Evolutionary conservation across 345 rosid species (phyloP).

Genomic region (Pugionium dolabratum): DNA sequence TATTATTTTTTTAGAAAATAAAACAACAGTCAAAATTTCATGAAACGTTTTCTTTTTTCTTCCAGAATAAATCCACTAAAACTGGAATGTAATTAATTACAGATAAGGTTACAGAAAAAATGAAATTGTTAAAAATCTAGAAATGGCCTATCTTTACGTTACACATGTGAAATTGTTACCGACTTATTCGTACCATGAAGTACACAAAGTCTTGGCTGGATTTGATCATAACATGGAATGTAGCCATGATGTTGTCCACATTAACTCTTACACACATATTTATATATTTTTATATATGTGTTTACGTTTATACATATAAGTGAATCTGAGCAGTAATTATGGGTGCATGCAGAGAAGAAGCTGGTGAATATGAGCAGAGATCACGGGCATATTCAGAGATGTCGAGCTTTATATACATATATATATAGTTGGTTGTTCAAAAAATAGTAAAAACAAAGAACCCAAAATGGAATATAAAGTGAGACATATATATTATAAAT

Average conservation of each 20-base stretch:
- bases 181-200: no score
- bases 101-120: neutral
- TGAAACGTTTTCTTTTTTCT: neutral
- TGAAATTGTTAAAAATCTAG: neutral
- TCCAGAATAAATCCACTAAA: neutral
- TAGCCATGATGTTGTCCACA: no score
- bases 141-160: no score
- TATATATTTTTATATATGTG: no score
- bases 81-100: neutral
- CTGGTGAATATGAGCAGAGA: slow-evolving; percentile 15
- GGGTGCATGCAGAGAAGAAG: neutral
- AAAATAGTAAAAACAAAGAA: slow-evolving; percentile 14
- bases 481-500: slow-evolving; percentile 8
- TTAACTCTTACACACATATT: no score
- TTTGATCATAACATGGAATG: no score
- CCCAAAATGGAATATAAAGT: slow-evolving; percentile 27
- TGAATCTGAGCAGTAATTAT: no score
- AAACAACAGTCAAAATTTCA: neutral
- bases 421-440: neutral
- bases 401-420: no score
- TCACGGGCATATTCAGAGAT: slow-evolving; percentile 22
- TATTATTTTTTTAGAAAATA: no score
- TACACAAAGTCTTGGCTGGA: no score
- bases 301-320: no score
- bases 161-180: no score